phyloP scores from a whole-genome alignment of 2,329 filamentous ascomycete genomes.

The Fusarium armeniacum region DNA sequence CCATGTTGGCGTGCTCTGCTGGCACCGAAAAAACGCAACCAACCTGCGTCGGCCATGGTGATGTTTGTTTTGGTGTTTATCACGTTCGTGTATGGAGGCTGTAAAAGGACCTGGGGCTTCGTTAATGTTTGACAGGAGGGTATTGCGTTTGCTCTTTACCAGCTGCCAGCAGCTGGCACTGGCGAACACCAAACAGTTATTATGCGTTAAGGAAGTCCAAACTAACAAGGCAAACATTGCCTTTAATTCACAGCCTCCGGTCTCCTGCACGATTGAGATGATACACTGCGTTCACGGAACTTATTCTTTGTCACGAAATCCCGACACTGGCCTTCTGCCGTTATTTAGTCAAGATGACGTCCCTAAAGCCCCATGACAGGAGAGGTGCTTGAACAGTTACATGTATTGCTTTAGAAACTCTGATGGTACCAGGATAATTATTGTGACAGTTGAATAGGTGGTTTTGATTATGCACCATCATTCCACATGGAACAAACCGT shows the following conservation, averaged over 20 bases:
- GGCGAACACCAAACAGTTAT: neutral
- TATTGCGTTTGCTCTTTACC: neutral
- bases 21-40: slow-evolving; percentile 48
- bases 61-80: neutral
- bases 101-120: neutral
- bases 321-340: neutral
- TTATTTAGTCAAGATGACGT: neutral
- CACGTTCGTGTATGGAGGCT: neutral
- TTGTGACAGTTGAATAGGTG: neutral
- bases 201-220: neutral
- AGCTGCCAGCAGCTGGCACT: neutral
- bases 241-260: neutral
- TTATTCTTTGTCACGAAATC: neutral
- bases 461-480: neutral
- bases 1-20: slow-evolving; percentile 43
- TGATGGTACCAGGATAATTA: neutral
- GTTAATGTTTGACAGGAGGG: neutral
- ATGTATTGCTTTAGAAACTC: neutral
- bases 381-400: neutral
- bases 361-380: neutral
- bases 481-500: neutral
- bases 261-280: neutral
- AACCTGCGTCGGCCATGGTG: slow-evolving; percentile 45
- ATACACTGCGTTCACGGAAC: neutral
- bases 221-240: neutral